phyloP scores from a whole-genome alignment of 1,284 basidiomycete species.

The Trichosporon asahii region DNA sequence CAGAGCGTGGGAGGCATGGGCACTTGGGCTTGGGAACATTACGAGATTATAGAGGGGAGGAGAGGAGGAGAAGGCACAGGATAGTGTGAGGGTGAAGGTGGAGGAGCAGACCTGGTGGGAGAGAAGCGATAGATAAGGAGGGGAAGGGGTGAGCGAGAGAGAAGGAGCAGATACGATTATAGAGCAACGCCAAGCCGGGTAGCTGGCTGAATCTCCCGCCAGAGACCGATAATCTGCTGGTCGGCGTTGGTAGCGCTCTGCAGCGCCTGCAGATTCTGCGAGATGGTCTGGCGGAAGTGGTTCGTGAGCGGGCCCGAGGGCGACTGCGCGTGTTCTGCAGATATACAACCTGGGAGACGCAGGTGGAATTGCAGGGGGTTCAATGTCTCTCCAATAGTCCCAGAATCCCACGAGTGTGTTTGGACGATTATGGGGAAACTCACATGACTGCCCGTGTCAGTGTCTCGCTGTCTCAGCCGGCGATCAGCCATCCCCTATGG shows the following conservation, averaged over 20 bases:
- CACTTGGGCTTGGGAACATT: too few relatives aligned
- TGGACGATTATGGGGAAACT: too few relatives aligned
- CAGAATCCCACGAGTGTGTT: too few relatives aligned
- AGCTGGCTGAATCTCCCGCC: slow-evolving; percentile 68
- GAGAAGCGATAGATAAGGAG: too few relatives aligned
- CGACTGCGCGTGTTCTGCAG: slow-evolving; percentile 57
- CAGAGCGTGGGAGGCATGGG: not conserved
- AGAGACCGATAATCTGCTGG: slow-evolving; percentile 68
- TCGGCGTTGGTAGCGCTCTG: slow-evolving; percentile 77
- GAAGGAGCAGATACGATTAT: not conserved
- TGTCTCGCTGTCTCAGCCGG: too few relatives aligned
- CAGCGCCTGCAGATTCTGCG: slow-evolving; percentile 69
- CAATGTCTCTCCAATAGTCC: too few relatives aligned
- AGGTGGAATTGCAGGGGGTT: not conserved
- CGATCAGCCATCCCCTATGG: too few relatives aligned
- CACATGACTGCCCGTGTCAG: too few relatives aligned
- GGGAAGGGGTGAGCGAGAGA: too few relatives aligned
- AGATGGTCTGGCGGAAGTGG: slow-evolving; percentile 71
- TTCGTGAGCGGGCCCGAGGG: slow-evolving; percentile 74
- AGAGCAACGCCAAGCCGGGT: not conserved
- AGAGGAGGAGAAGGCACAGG: not conserved
- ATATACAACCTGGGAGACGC: too few relatives aligned
- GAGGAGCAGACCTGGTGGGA: too few relatives aligned
- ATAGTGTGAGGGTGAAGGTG: too few relatives aligned
- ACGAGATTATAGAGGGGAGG: not conserved